A percentile compares a stretch with the other conserved stretches of the same genome.
These are phyloP conservation scores for Saccharomycopsis fodiens DNA, from an alignment of 805 yeast genomes.

Conservation along the genomic window DNA sequence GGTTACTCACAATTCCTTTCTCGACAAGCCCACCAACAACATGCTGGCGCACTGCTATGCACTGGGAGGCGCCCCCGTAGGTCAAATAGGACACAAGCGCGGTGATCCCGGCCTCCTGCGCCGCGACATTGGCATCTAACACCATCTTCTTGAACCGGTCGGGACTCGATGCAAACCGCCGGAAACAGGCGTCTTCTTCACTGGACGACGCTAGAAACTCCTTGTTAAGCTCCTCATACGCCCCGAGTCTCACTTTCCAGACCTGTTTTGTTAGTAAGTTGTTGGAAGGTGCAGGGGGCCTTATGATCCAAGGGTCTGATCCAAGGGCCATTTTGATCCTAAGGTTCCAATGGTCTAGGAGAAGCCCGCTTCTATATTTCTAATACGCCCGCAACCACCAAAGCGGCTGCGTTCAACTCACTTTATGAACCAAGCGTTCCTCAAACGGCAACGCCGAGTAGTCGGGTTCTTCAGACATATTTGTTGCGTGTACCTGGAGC, in stretches of 20 bases:
- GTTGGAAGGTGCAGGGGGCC: neutral
- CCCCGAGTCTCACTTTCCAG: conserved; percentile 84
- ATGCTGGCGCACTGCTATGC: conserved; percentile 33
- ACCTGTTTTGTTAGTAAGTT: conserved; percentile 10
- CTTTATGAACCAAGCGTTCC: conserved; percentile 60
- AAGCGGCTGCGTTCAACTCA: no score
- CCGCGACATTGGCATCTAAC: conserved; percentile 79
- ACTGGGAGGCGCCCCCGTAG: conserved; percentile 42
- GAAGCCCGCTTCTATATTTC: no score
- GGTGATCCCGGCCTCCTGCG: conserved; percentile 75
- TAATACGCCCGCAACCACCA: no score
- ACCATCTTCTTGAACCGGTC: conserved; percentile 51
- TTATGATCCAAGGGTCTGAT: neutral
- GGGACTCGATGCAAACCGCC: conserved; percentile 42
- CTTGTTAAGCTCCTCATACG: conserved; percentile 60
- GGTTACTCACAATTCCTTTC: conserved; percentile 69
- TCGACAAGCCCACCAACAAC: conserved; percentile 56
- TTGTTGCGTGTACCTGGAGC: neutral
- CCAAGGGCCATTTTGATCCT: no score
- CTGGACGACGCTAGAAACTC: conserved; percentile 46
- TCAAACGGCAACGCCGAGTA: conserved; percentile 54
- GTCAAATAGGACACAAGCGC: conserved; percentile 49
- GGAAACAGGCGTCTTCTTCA: conserved; percentile 50
- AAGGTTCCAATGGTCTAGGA: no score
- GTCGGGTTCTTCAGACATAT: conserved; percentile 44